Conservation (phyloP, 2,329 filamentous ascomycete genomes). For the Trichoderma sp. region DNA sequence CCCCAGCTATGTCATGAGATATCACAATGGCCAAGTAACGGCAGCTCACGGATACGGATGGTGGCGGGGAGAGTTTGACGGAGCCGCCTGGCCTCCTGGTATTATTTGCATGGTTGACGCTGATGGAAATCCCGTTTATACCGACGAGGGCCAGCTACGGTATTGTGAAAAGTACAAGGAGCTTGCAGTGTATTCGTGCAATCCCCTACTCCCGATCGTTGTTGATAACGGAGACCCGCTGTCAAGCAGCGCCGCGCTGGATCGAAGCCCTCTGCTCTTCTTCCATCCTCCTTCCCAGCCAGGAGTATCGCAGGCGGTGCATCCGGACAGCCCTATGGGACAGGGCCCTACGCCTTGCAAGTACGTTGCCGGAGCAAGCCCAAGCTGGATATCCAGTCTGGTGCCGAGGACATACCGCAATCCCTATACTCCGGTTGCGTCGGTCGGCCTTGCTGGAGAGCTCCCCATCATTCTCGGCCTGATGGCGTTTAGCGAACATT, state of each 20-base stretch:
- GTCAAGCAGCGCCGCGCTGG: not conserved
- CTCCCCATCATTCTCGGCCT: slow-evolving; percentile 46
- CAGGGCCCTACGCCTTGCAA: slow-evolving; percentile 31
- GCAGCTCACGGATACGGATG: slow-evolving; percentile 35
- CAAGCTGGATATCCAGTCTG: slow-evolving; percentile 47
- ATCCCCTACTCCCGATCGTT: slow-evolving; percentile 44
- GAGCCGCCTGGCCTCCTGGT: not conserved
- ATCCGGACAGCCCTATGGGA: slow-evolving; percentile 31
- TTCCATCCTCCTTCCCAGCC: slow-evolving; percentile 3
- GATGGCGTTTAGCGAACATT: slow-evolving; percentile 43
- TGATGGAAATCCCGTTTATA: not conserved
- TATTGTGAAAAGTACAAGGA: slow-evolving; percentile 32
- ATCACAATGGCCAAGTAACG: slow-evolving; percentile 38
- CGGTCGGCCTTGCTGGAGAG: slow-evolving; percentile 45
- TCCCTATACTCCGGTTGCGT: slow-evolving; percentile 30
- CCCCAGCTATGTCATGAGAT: slow-evolving; percentile 44
- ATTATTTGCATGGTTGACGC: not conserved
- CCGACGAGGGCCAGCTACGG: not conserved
- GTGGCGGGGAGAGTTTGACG: slow-evolving; percentile 17
- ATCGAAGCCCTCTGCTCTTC: slow-evolving; percentile 14
- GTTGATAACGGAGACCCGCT: slow-evolving; percentile 31
- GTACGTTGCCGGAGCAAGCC: slow-evolving; percentile 39
- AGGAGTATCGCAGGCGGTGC: slow-evolving; percentile 40
- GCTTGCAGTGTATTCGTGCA: slow-evolving; percentile 44
- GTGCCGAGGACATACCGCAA: slow-evolving; percentile 41